A percentile compares a stretch with the other conserved stretches of the same genome.
Conservation (phyloP, 1,139 yeast genomes). For the Taiozyma sp. region DNA sequence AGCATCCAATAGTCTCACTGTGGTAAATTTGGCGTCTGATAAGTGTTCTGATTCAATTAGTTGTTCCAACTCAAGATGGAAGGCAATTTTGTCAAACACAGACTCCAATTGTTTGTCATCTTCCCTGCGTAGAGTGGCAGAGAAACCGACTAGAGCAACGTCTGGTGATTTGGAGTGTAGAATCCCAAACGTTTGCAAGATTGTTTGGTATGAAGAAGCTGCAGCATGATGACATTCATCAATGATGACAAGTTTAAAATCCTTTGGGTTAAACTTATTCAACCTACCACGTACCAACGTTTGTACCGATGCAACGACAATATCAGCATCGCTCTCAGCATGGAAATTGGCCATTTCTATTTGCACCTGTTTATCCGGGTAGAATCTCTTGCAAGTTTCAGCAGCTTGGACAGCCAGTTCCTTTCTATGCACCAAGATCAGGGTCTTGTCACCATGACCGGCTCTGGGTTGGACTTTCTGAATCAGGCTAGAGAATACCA, state of each 20-base stretch:
- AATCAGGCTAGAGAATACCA: conserved; percentile 67
- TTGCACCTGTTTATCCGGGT: conserved; percentile 52
- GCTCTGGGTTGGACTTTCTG: conserved; percentile 37
- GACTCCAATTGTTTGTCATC: conserved; percentile 58
- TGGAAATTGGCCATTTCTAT: conserved; percentile 62
- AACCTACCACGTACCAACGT: conserved; percentile 54
- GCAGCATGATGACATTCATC: conserved; percentile 96
- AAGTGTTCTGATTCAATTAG: conserved; percentile 69
- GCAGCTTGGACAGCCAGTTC: conserved; percentile 76
- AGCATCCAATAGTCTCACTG: conserved; percentile 35
- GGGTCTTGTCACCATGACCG: conserved; percentile 41
- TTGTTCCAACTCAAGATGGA: conserved; percentile 56
- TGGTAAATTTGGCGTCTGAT: conserved; percentile 61
- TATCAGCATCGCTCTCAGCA: conserved; percentile 44
- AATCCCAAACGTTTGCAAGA: conserved; percentile 49
- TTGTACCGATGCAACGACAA: conserved; percentile 75
- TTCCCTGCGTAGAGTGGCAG: conserved; percentile 72
- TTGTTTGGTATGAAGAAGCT: conserved; percentile 57
- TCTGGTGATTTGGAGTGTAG: conserved; percentile 13
- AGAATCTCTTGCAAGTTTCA: conserved; percentile 37
- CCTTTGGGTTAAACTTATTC: conserved; percentile 45
- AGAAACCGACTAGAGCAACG: conserved; percentile 70
- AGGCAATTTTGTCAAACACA: conserved; percentile 72
- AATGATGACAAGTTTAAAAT: conserved; percentile 67
- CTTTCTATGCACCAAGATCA: conserved; percentile 76